A percentile compares a stretch with the other conserved stretches of the same genome.
Evolutionary conservation across 345 rosid species (phyloP).

Genomic region (Pugionium cornutum): DNA sequence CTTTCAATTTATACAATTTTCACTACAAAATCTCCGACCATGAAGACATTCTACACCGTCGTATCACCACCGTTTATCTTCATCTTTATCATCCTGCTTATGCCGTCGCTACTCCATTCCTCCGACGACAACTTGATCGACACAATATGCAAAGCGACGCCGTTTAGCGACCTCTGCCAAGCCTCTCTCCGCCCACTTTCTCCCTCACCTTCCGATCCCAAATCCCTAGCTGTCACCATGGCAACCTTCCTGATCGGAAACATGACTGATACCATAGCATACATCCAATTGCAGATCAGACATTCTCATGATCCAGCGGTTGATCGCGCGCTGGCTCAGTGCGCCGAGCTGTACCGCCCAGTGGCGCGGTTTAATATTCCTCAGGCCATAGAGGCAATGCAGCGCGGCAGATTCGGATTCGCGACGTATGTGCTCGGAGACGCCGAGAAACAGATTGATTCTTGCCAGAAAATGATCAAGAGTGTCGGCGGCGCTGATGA

Average conservation of each 20-base stretch:
- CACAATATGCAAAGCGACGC: slow-evolving; percentile 67
- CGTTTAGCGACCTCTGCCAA: slow-evolving; percentile 61
- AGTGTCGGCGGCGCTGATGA: slow-evolving; percentile 32
- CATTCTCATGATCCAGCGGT: slow-evolving; percentile 49
- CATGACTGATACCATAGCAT: slow-evolving; percentile 56
- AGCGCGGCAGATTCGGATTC: slow-evolving; percentile 55
- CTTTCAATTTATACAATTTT: neutral
- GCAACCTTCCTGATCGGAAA: slow-evolving; percentile 52
- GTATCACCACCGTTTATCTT: slow-evolving; percentile 24
- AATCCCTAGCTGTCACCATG: slow-evolving; percentile 49
- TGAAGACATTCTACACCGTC: slow-evolving; percentile 30
- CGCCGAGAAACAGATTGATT: slow-evolving; percentile 55
- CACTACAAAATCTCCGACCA: slow-evolving; percentile 19
- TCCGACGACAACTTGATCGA: slow-evolving; percentile 47
- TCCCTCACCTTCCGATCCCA: slow-evolving; percentile 39
- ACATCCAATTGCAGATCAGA: slow-evolving; percentile 49
- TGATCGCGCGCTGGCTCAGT: slow-evolving; percentile 69
- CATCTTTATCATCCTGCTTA: slow-evolving; percentile 26
- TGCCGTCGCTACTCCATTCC: slow-evolving; percentile 22
- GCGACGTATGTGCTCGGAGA: slow-evolving; percentile 63
- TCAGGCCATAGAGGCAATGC: slow-evolving; percentile 70
- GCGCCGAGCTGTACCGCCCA: slow-evolving; percentile 82
- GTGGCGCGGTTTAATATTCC: slow-evolving; percentile 80
- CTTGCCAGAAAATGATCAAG: slow-evolving; percentile 64
- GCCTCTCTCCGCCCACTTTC: slow-evolving; percentile 50